phyloP scores from a whole-genome alignment of 345 rosid genomes.

The Rhodamnia rubescens region DNA sequence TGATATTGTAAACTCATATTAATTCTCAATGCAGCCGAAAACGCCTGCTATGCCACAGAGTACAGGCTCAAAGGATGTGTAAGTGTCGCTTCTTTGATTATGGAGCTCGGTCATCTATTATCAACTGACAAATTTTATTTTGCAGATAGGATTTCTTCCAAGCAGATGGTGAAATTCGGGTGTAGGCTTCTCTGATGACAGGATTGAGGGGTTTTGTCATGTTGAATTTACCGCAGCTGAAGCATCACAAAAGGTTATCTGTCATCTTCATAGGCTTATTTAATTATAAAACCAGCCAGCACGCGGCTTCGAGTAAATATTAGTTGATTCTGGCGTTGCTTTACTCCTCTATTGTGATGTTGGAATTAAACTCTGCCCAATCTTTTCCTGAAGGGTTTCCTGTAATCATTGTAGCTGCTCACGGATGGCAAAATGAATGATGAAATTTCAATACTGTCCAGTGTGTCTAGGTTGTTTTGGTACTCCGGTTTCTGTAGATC shows the following conservation, averaged over 20 bases:
- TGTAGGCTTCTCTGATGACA: constrained; percentile 52
- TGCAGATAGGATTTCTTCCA: constrained; percentile 66
- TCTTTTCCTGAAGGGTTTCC: background rate
- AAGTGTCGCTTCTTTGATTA: constrained; percentile 3
- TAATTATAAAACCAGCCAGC: background rate
- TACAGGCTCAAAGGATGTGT: constrained; percentile 62
- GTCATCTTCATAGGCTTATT: background rate
- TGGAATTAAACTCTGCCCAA: no score
- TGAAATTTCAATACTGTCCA: background rate
- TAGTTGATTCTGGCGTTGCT: background rate
- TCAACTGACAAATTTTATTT: background rate
- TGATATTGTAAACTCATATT: background rate
- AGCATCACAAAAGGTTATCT: constrained; percentile 48
- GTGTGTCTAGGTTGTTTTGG: background rate
- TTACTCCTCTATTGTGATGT: background rate
- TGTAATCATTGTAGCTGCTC: background rate
- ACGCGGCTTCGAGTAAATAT: background rate
- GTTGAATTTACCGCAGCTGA: constrained; percentile 69
- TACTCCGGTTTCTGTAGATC: background rate
- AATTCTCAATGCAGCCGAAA: constrained; percentile 30
- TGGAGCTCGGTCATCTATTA: background rate
- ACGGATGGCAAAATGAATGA: background rate
- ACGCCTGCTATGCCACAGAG: constrained; percentile 45
- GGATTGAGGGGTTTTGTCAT: constrained; percentile 67
- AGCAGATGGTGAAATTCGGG: constrained; percentile 55